Evolutionary conservation across 176 grass and related monocot genomes (phyloP).

Genomic region (Zoysia pacifica): DNA sequence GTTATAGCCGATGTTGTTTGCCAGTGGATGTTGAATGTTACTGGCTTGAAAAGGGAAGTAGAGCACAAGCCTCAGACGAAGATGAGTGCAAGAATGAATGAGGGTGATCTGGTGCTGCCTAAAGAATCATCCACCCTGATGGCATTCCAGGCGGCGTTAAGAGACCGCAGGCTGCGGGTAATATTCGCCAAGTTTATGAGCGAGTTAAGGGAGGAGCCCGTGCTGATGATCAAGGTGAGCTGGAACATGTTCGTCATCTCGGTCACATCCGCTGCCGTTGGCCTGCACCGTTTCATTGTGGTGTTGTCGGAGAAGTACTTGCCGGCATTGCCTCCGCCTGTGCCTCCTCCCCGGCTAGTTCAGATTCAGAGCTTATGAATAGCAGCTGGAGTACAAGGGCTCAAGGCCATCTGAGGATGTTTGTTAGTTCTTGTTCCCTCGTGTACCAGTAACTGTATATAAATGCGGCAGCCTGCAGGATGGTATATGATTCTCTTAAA

Average conservation of each 20-base stretch:
- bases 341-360: conserved; percentile 8
- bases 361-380: conserved; percentile 30
- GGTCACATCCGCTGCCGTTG: conserved; percentile 35
- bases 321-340: conserved; percentile 4
- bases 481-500: background rate
- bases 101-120: conserved; percentile 5
- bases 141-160: conserved; percentile 28
- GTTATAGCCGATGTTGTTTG: conserved; percentile 50
- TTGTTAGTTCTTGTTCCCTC: background rate
- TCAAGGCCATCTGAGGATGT: too few species aligned
- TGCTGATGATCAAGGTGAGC: conserved; percentile 48
- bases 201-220: conserved; percentile 48
- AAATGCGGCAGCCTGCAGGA: conserved; percentile 25
- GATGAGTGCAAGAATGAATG: background rate
- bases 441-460: conserved; percentile 19
- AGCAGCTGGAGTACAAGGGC: background rate
- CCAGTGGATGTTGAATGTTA: conserved; percentile 54
- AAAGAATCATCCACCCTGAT: conserved; percentile 14
- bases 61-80: background rate
- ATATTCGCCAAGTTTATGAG: conserved; percentile 64
- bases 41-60: conserved; percentile 7
- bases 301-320: conserved; percentile 41
- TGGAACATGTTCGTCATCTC: conserved; percentile 42
- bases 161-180: conserved; percentile 63
- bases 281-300: conserved; percentile 48